These are phyloP conservation scores for Ramichloridium luteum DNA, from an alignment of 2,329 filamentous ascomycete genomes.

Conservation along the genomic window DNA sequence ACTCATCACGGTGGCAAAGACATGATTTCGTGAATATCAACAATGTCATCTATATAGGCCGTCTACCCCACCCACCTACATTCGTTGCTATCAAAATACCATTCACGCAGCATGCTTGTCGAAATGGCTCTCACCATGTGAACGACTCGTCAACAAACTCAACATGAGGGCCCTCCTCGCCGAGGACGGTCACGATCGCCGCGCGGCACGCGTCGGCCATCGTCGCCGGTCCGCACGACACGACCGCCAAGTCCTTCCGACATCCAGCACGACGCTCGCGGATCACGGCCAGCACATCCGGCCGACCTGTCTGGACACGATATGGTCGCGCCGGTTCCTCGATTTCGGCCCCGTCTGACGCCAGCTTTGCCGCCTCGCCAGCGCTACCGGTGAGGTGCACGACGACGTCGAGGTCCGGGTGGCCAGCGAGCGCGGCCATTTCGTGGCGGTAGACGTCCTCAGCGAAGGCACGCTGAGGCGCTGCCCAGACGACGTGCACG, in stretches of 20 bases:
- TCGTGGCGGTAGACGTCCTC: slow-evolving; percentile 13
- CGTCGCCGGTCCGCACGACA: slow-evolving; percentile 12
- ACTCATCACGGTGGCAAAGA: too few species aligned
- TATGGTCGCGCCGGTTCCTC: slow-evolving; percentile 6
- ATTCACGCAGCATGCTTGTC: too few species aligned
- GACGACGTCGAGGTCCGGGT: slow-evolving; percentile 10
- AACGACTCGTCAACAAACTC: slow-evolving; percentile 13
- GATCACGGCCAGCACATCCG: slow-evolving; percentile 12
- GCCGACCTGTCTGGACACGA: slow-evolving; percentile 9
- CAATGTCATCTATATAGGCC: too few species aligned
- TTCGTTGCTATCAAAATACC: too few species aligned
- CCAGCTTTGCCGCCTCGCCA: slow-evolving; percentile 7
- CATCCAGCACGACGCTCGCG: slow-evolving; percentile 7
- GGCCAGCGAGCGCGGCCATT: slow-evolving; percentile 6
- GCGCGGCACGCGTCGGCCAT: slow-evolving; percentile 12
- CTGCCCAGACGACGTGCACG: slow-evolving; percentile 13
- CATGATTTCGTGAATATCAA: too few species aligned
- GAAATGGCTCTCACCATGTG: too few species aligned
- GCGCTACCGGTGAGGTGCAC: slow-evolving; percentile 11
- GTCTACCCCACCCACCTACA: too few species aligned
- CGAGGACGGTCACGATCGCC: slow-evolving; percentile 11
- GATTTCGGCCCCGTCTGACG: slow-evolving; percentile 1
- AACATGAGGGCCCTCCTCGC: slow-evolving; percentile 11
- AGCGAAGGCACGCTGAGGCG: slow-evolving; percentile 8
- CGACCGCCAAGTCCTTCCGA: slow-evolving; percentile 9